Evolutionary conservation across 2,329 filamentous ascomycete species (phyloP), one percentile per base, ranked within the genome.

Genomic region (Xylogone sp.): DNA sequence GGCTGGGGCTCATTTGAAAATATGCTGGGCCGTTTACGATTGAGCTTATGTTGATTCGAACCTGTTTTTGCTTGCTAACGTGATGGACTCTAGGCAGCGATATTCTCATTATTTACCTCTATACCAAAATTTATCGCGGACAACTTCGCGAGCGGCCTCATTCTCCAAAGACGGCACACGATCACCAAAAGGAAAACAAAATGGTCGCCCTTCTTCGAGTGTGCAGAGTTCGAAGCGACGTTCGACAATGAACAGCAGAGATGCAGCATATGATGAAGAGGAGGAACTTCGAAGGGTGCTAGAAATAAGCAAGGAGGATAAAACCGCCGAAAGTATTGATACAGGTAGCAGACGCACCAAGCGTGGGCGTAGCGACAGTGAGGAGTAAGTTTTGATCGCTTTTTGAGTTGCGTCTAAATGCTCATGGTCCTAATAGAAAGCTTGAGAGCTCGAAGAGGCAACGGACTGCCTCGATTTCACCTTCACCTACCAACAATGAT

Each of bases 201-300:
- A 68, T 65, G 81, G 73, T 57, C 82, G 76, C 34, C 62, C 61
- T 45, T 75, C 75, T 49, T 75, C 75, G 50, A 65, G 62, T 48
- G 53, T 64, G 24, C 64, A 65, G 49, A 63, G 62, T 53, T 69
- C 71, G 34, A 97, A 97, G 68, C 83, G 94, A 53, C 83, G 94
- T 22, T 96, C 91, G 19, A 99, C 94, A 6, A 97, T 97, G 90
- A 96, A 97, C 66, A 99, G 94, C 68, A 84, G 93, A 56, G 88
- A 91, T 68, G 92, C 93, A 42, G 93, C 91, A 20, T 97, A 97
- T 62, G 92, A 97, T 58, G 94, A 99, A 70, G 92, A 96, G 61
- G 90, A 95, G 67, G 86, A 92, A 63, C 70, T 99, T 39, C 83
- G 91, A 50, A 83, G 88, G 59, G 94, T 93, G 24, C 91, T 99